A percentile compares a stretch with the other conserved stretches of the same genome.
These are phyloP conservation scores for Trichosporon faecale DNA, from an alignment of 1,284 basidiomycete genomes.

Conservation along the genomic window DNA sequence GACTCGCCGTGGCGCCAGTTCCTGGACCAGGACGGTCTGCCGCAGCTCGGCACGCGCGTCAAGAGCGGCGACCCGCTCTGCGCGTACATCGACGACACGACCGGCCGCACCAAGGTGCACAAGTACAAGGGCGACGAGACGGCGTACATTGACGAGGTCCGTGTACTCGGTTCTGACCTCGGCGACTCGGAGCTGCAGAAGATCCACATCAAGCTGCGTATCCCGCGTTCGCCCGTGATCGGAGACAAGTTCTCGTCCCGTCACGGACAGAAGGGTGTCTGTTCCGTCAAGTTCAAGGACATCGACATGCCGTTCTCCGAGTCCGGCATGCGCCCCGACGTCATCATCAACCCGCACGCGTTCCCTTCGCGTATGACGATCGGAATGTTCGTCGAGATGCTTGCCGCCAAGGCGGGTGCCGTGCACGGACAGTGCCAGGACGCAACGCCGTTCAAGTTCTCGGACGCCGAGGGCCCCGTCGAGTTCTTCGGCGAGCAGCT, in stretches of 20 bases:
- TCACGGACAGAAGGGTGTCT: slow-evolving; percentile 99
- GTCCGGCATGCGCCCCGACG: slow-evolving; percentile 97
- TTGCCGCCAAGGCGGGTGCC: slow-evolving; percentile 97
- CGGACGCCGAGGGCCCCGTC: slow-evolving; percentile 90
- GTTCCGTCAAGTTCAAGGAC: slow-evolving; percentile 97
- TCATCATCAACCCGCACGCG: slow-evolving; percentile 99
- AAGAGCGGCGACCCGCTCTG: slow-evolving; percentile 71
- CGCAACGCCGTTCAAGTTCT: slow-evolving; percentile 97
- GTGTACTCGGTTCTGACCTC: slow-evolving; percentile 82
- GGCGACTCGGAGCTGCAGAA: slow-evolving; percentile 88
- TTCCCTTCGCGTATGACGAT: slow-evolving; percentile 99
- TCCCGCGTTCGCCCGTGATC: slow-evolving; percentile 93
- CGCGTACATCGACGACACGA: slow-evolving; percentile 84
- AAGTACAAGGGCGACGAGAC: slow-evolving; percentile 98
- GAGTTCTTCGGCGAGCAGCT: slow-evolving; percentile 98
- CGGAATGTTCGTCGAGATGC: slow-evolving; percentile 98
- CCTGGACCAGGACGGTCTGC: slow-evolving; percentile 81
- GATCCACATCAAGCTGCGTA: slow-evolving; percentile 87
- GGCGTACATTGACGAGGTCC: slow-evolving; percentile 87
- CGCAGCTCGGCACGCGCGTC: slow-evolving; percentile 69
- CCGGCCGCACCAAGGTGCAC: slow-evolving; percentile 75
- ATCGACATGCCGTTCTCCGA: slow-evolving; percentile 99
- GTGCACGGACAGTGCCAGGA: slow-evolving; percentile 98
- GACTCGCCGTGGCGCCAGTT: slow-evolving; percentile 62
- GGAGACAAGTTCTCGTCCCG: slow-evolving; percentile 99